Percentiles rank a stretch among this genome's conserved stretches.
Evolutionary conservation across 768 basidiomycete species (phyloP).

Genomic region (Pulveroboletus sp.): DNA sequence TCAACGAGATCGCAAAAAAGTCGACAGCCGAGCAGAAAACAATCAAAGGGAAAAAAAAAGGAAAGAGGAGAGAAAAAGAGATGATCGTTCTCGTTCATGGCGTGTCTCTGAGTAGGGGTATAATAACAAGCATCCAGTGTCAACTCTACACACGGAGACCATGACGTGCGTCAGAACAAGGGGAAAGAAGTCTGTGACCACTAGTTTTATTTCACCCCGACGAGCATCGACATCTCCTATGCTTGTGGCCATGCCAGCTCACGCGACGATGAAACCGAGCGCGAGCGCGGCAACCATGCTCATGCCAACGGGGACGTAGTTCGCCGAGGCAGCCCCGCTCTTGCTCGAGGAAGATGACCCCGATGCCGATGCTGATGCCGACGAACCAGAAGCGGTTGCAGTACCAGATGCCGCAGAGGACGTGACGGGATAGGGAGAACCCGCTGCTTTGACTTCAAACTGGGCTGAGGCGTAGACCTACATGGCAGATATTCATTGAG

Average conservation of each 20-base stretch:
- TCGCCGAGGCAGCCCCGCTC: constrained; percentile 8
- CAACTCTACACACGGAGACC: not conserved
- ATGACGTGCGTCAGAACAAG: not conserved
- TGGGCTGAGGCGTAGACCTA: constrained; percentile 56
- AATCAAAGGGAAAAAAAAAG: not conserved
- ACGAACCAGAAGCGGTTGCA: constrained; percentile 14
- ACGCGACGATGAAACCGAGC: constrained; percentile 27
- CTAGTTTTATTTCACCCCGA: not conserved
- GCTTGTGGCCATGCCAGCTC: constrained; percentile 1
- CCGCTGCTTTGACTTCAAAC: constrained; percentile 59
- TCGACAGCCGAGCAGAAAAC: not conserved
- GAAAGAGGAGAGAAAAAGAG: not conserved
- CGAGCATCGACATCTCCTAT: not conserved
- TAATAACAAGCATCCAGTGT: constrained; percentile 6
- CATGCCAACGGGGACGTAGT: constrained; percentile 27
- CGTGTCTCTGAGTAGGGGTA: constrained; percentile 15
- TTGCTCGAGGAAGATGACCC: constrained; percentile 17
- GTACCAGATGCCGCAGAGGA: constrained; percentile 24
- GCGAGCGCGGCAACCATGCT: constrained; percentile 26
- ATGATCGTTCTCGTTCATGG: not conserved
- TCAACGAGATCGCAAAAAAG: not conserved
- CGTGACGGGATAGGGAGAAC: constrained; percentile 48
- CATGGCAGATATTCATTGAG: not conserved
- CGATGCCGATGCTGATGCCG: constrained; percentile 13
- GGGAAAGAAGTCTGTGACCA: not conserved